Conservation (phyloP, 495 filamentous ascomycete species). For the Trichoderma reesei region DNA sequence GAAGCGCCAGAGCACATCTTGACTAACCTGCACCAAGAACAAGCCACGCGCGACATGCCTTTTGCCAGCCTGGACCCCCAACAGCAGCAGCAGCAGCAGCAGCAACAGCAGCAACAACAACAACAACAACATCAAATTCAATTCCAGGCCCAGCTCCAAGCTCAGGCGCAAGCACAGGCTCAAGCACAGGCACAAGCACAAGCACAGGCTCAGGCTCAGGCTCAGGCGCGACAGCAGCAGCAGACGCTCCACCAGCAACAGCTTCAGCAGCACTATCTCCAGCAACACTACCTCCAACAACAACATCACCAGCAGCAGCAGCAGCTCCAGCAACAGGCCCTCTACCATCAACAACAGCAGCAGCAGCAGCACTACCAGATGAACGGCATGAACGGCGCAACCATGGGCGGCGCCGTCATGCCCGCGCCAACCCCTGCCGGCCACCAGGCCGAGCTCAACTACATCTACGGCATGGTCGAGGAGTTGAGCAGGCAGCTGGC, state of each 20-base stretch:
- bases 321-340: not conserved
- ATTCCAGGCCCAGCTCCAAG: not conserved
- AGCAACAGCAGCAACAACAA: constrained; percentile 3
- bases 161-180: not conserved
- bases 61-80: constrained; percentile 1
- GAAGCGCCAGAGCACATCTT: constrained; percentile 6
- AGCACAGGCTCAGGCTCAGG: not conserved
- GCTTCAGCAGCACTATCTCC: not conserved
- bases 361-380: constrained; percentile 26
- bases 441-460: constrained; percentile 79
- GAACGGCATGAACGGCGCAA: constrained; percentile 51
- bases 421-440: constrained; percentile 61
- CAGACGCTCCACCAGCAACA: constrained; percentile 8
- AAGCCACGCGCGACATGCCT: constrained; percentile 6
- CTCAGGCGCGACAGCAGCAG: not conserved
- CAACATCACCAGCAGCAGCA: constrained; percentile 9
- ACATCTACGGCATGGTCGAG: constrained; percentile 73
- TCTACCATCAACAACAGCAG: constrained; percentile 7
- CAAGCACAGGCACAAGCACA: not conserved
- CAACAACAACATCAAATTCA: constrained; percentile 8
- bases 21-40: constrained; percentile 1
- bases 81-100: not conserved
- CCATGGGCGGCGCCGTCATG: constrained; percentile 38
- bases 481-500: constrained; percentile 67
- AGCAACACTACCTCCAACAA: constrained; percentile 9